Evolutionary conservation across 257 asterid genomes (phyloP), one percentile per base, ranked within the genome.

Genomic region (Rauvolfia tetraphylla): DNA sequence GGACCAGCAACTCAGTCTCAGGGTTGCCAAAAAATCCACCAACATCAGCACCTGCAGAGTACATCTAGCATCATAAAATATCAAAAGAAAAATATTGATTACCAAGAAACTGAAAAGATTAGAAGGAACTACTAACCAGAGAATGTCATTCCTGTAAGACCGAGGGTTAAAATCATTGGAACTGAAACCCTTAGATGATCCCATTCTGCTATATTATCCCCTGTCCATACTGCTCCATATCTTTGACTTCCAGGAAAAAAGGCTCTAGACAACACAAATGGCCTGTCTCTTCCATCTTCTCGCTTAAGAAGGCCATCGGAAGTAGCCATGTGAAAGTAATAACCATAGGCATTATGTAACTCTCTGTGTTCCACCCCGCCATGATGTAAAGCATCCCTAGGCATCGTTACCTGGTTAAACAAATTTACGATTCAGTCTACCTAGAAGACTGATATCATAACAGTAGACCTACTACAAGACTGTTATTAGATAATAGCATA

Each of bases 21-120:
- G 99, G 96, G 87, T 93, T 95, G 78, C 98, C 98, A 58, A 95
- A 95, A 88, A 95, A 95, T 25, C 99, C 99, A 84, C 99, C 99
- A 82, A 95, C 84, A 87, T 95, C 98, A 15, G 99, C 98, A 76
- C 99, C 99, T 93, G 84, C 13, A 74, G 25, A 71, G 73, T 57
- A 80, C 39, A 78, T 46, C 72, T n/a, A 54, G 44, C 72, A 75
- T 73, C 59, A 84, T 15, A 14, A 39, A 54, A 68, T 75, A 78
- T 27, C 5, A 48, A 77, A 68, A 73, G 27, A 71, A n/a, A 61
- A 75, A 67, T 44, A 67, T 44, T 7, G 76, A 49, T 15, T 17
- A 20, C 69, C 57, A n/a, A 25, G 15, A 12, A 34, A 49, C 38
- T 22, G 49, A 74, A 46, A 80, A 20, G 71, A 44, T 66, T 34